Evolutionary conservation across 306 rosid species (phyloP), one percentile per base, ranked within the genome.

Genomic region (Prunus kanzakura): DNA sequence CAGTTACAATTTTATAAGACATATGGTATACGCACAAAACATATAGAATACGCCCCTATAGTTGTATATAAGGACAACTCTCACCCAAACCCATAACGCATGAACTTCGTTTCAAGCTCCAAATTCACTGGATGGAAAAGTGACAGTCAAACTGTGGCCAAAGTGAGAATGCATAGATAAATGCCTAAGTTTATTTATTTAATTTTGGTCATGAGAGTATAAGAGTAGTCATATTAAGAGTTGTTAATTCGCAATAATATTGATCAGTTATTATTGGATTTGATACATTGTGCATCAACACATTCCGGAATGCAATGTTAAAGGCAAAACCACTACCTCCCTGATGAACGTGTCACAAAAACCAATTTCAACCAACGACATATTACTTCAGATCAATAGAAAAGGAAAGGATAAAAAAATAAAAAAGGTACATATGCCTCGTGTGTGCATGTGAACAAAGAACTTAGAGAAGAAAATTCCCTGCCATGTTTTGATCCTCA

Each of bases 401-500:
- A 57, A 22, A 10, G 4, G 4, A 9, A 57, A 19, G 22, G 20
- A 7, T 11, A 54, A 18, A 2, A 54, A 8, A 30, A 30, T 4
- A 30, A 30, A 30, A 30, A 54, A 54, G 20, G 32, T 30, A 54
- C n/a, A 2, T 16, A 54, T n/a, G n/a, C 60, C 60, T 16, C 10
- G 60, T 46, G 56, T 69, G 16, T 70, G 50, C 19, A 18, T 7
- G 22, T 65, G 30, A 9, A 60, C 35, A 78, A 22, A 49, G 30
- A 23, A 58, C 64, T 57, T 56, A 14, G 71, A 4, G 73, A 71
- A 56, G 27, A 54, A 46, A 72, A 41, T 80, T 75, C 88, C 98
- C 95, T 94, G 98, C 98, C 98, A 92, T 72, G 98, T 91, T 86
- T 94, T 94, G 87, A 94, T 90, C 86, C 98, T 92, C 77, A 87